Base-by-base conservation (phyloP, 169 alveolate genomes). In the Eimeria maxima region DNA sequence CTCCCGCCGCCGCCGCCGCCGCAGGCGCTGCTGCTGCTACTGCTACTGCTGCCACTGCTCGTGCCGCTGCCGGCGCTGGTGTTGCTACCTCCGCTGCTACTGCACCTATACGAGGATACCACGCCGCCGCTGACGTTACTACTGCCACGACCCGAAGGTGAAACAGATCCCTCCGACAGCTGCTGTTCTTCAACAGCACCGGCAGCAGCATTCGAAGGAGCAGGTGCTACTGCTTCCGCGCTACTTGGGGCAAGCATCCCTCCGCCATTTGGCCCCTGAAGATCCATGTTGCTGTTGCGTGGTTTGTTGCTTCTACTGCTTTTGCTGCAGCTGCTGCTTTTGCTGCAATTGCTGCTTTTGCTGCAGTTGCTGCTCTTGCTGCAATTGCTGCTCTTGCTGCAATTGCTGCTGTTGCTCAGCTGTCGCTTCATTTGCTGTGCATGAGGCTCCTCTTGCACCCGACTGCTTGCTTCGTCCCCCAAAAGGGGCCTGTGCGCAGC, bases 331-430 rank as follows among this genome's bases (percentile, higher is more conserved):
- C 57, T 16, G 33, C 91, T 55, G 29, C 73, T 10, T 5, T 60
- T 29, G 91, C 76, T 50, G 91, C 91, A 13, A 55, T 22, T 18
- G 69, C 65, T 78, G 60, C 91, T 16, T 8, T 50, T 83, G 74
- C 71, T 53, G 55, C 47, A 13, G 29, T 14, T 55, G 33, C 91
- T 33, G 91, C 74, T 83, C n/a, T 83, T 83, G 76, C 91, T 83
- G 91, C 76, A 78, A 20, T 83, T 83, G 91, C 71, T 53, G 91
- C 71, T 50, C 20, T 55, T 83, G 67, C 73, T 53, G 67, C 91
- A 47, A 74, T 60, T 83, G 74, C 91, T 83, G 50, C 73, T 83
- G 74, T 60, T 53, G 29, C 76, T 50, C 16, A 73, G 83, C 81
- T 71, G 81, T n/a, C 81, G 81, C 53, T 71, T 71, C 89, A 78